phyloP scores from a whole-genome alignment of 768 basidiomycete species.

The Leccinum ochraceum region DNA sequence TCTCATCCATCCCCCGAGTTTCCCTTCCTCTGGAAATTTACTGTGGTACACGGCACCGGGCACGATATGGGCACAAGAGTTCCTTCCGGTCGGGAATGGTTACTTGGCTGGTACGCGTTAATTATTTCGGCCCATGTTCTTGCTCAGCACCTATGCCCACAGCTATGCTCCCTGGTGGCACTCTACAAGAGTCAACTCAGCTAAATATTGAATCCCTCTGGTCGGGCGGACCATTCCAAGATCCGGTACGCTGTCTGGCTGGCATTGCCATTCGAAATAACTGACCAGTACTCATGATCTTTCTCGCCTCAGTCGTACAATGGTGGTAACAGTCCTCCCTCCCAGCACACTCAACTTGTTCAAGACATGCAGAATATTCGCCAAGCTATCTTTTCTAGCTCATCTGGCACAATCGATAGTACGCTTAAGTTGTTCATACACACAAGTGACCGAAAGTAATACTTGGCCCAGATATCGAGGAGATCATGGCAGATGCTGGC shows the following conservation, averaged over 20 bases:
- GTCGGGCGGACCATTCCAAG: slow-evolving; percentile 72
- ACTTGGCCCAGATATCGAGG: slow-evolving; percentile 46
- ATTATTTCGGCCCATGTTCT: not conserved
- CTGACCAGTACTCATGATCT: not conserved
- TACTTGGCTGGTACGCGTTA: slow-evolving; percentile 55
- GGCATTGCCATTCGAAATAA: not conserved
- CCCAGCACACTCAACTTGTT: slow-evolving; percentile 45
- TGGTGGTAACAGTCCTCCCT: slow-evolving; percentile 63
- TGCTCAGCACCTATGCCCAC: not conserved
- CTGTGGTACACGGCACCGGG: slow-evolving; percentile 66
- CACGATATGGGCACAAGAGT: slow-evolving; percentile 56
- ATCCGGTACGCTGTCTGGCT: slow-evolving; percentile 45
- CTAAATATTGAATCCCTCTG: slow-evolving; percentile 78
- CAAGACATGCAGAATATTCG: slow-evolving; percentile 54
- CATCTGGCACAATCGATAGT: slow-evolving; percentile 63
- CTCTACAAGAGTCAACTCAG: slow-evolving; percentile 57
- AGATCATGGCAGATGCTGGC: slow-evolving; percentile 53
- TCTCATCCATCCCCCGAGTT: slow-evolving; percentile 39
- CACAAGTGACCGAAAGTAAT: slow-evolving; percentile 4
- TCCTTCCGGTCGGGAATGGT: slow-evolving; percentile 74
- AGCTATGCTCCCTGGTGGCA: slow-evolving; percentile 71
- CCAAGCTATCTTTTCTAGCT: slow-evolving; percentile 55
- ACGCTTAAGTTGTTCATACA: slow-evolving; percentile 4
- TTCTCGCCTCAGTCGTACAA: slow-evolving; percentile 49
- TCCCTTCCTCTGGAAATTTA: slow-evolving; percentile 73